Evolutionary conservation across 768 basidiomycete species (phyloP), one percentile per base, ranked within the genome.

Genomic region (Bullera alba): DNA sequence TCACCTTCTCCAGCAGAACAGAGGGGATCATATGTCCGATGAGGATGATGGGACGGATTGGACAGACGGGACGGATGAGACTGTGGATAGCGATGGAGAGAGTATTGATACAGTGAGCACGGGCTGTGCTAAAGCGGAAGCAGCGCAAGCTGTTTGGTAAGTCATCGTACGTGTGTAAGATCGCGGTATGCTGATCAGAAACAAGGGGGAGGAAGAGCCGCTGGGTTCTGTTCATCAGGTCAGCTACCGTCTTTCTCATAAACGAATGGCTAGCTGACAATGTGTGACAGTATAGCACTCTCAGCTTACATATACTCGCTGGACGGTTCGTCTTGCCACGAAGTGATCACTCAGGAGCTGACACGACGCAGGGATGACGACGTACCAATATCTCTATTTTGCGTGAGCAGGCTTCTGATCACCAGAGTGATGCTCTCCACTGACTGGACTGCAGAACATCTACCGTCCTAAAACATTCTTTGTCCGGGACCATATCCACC

Each of bases 271-370:
- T 3, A 44, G 34, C 36, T 42, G 29, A 58, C 29, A 3, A 6
- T 23, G 27, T 12, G n/a, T 43, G 5, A 8, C 46, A 75, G 82
- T 46, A 69, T 86, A 50, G 84, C 76, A 14, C 77, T 85, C 0
- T 82, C 83, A 0, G 79, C 84, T 1, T 87, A 85, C 67, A 82
- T 86, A 50, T 87, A 86, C 69, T 84, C 84, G 0, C 76, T 87
- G 26, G 85, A 86, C 53, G 76, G 69, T 67, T 19, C 44, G 57
- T 50, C 32, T 22, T 21, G 39, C 28, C 6, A 19, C 6, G 22
- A 14, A 14, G 15, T 44, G 25, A 15, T 10, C 25, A 27, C 23
- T 44, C 23, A 7, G 10, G 12, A 2, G 16, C 29, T 42, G 14
- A 38, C 36, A 14, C 25, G 21, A 53, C n/a, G n/a, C 21, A 65